Evolutionary conservation across 495 filamentous ascomycete genomes (phyloP).

Genomic region (Aspergillus conjunctus): DNA sequence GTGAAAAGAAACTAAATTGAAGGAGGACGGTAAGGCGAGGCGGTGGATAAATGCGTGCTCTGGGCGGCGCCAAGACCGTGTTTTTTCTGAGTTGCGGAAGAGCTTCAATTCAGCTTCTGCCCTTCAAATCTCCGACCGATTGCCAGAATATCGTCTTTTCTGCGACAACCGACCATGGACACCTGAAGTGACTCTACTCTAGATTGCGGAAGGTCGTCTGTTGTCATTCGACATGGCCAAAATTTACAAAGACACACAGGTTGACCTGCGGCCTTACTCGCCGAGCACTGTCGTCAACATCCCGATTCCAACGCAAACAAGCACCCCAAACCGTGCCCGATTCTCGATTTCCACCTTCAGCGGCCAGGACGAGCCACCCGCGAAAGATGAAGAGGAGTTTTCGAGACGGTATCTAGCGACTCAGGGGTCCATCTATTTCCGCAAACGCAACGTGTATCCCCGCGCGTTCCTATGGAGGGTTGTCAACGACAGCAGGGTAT

Average conservation of each 20-base stretch:
- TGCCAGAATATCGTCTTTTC: constrained; percentile 26
- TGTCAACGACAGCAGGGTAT: constrained; percentile 73
- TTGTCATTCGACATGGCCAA: constrained; percentile 46
- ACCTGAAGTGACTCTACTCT: constrained; percentile 33
- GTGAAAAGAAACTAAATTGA: not conserved
- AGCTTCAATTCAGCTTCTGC: constrained; percentile 49
- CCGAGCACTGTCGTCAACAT: constrained; percentile 70
- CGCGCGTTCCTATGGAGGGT: constrained; percentile 89
- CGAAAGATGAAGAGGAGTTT: constrained; percentile 76
- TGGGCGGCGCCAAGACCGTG: constrained; percentile 45
- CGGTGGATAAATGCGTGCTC: constrained; percentile 21
- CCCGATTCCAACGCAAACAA: constrained; percentile 62
- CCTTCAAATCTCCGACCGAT: constrained; percentile 26
- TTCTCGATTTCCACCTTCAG: constrained; percentile 46
- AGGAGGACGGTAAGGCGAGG: constrained; percentile 13
- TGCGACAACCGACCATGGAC: constrained; percentile 38
- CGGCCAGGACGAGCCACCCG: constrained; percentile 39
- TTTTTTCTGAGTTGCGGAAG: constrained; percentile 41
- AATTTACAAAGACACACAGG: constrained; percentile 83
- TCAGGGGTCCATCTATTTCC: constrained; percentile 81
- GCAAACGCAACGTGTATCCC: constrained; percentile 71
- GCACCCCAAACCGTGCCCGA: constrained; percentile 44
- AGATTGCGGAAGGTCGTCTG: constrained; percentile 28
- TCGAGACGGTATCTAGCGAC: constrained; percentile 70
- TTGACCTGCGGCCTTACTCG: constrained; percentile 75